phyloP scores from a whole-genome alignment of 352 stramenopile genomes.

The Thalassiosira mediterranea region DNA sequence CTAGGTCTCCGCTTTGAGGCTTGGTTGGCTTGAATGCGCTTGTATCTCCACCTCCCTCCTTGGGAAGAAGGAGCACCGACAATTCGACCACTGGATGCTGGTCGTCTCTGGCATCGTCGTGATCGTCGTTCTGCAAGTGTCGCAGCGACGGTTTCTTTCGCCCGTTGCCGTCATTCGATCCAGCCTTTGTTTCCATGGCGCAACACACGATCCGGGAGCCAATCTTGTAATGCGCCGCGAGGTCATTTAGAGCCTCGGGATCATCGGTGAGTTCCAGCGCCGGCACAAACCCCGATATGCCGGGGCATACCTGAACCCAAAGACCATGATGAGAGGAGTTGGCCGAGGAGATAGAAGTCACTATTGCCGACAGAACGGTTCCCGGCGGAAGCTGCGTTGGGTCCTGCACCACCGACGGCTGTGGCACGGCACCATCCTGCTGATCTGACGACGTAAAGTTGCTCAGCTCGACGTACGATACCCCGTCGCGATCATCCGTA shows the following conservation, averaged over 20 bases:
- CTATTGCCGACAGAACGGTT: slow-evolving; percentile 58
- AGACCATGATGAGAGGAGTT: slow-evolving; percentile 56
- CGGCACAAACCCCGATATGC: slow-evolving; percentile 73
- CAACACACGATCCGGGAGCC: slow-evolving; percentile 61
- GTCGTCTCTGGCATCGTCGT: slow-evolving; percentile 33
- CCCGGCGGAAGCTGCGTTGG: slow-evolving; percentile 57
- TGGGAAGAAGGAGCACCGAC: slow-evolving; percentile 53
- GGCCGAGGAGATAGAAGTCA: slow-evolving; percentile 57
- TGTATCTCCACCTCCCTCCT: slow-evolving; percentile 7
- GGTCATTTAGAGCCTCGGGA: slow-evolving; percentile 72
- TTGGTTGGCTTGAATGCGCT: slow-evolving; percentile 48
- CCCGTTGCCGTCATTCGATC: neutral
- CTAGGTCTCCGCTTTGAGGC: slow-evolving; percentile 60
- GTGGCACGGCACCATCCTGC: neutral
- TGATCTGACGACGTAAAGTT: slow-evolving; percentile 35
- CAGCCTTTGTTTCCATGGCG: slow-evolving; percentile 65
- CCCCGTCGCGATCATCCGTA: slow-evolving; percentile 53
- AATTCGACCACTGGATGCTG: slow-evolving; percentile 49
- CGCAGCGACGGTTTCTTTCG: slow-evolving; percentile 12
- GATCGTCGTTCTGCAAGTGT: slow-evolving; percentile 32
- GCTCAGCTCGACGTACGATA: slow-evolving; percentile 72
- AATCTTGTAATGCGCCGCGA: slow-evolving; percentile 58
- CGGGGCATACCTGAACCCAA: slow-evolving; percentile 72
- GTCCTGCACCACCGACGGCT: slow-evolving; percentile 49
- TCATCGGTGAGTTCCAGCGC: slow-evolving; percentile 69